phyloP scores from a whole-genome alignment of 1,284 basidiomycete genomes.

The Pulveroboletus sp. region DNA sequence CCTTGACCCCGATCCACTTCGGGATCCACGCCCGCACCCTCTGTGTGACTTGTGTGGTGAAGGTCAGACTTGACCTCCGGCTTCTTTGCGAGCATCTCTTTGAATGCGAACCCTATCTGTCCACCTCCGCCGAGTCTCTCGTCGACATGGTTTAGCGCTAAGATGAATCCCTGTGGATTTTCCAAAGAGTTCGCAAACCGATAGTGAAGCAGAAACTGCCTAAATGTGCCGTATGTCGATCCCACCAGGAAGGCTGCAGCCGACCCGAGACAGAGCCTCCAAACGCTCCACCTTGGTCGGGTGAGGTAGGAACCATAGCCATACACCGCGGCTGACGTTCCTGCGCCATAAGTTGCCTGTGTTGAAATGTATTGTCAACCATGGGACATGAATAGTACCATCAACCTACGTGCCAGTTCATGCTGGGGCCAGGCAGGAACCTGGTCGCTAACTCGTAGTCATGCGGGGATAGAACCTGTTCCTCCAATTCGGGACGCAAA shows the following conservation, averaged over 20 bases:
- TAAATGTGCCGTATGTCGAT: conserved; percentile 35
- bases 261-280: conserved; percentile 25
- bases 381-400: not conserved
- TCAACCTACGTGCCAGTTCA: conserved; percentile 38
- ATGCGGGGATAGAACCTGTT: conserved; percentile 46
- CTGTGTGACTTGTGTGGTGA: conserved; percentile 7
- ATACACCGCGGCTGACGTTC: conserved; percentile 23
- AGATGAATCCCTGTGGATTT: conserved; percentile 40
- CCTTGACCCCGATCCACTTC: conserved; percentile 27
- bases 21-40: conserved; percentile 2
- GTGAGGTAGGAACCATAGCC: conserved; percentile 29
- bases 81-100: conserved; percentile 18
- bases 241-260: conserved; percentile 27
- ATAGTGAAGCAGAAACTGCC: conserved; percentile 42
- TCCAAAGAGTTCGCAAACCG: conserved; percentile 47
- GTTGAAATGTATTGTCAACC: conserved; percentile 3
- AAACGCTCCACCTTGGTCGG: conserved; percentile 28
- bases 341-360: conserved; percentile 30
- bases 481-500: conserved; percentile 55
- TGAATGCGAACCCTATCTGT: conserved; percentile 22
- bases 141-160: conserved; percentile 40
- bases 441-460: conserved; percentile 52
- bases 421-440: conserved; percentile 48
- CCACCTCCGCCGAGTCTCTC: conserved; percentile 31
- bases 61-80: conserved; percentile 8